Evolutionary conservation across 495 filamentous ascomycete genomes (phyloP).

Genomic region (Hypoxylon subgilvum): DNA sequence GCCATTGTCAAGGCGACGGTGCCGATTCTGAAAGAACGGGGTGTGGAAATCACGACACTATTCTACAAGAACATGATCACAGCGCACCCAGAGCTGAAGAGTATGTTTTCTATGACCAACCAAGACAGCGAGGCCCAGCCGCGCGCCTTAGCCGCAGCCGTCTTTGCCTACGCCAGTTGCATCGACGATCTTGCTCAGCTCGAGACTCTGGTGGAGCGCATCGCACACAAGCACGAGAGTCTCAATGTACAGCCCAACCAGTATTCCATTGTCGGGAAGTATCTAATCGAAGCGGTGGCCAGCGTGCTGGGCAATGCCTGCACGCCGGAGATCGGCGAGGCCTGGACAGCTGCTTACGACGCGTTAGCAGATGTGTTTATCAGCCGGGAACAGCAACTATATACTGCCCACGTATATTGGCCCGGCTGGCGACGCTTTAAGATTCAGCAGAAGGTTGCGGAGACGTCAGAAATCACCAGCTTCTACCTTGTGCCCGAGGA

Average conservation of each 20-base stretch:
- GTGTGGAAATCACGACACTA: conserved; percentile 65
- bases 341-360: conserved; percentile 75
- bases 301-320: conserved; percentile 70
- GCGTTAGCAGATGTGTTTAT: conserved; percentile 75
- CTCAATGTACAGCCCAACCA: conserved; percentile 71
- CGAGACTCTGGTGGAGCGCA: conserved; percentile 67
- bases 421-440: conserved; percentile 70
- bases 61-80: conserved; percentile 74
- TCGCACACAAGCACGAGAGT: conserved; percentile 77
- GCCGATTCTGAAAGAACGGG: conserved; percentile 69
- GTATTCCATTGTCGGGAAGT: conserved; percentile 71
- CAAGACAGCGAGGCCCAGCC: conserved; percentile 70
- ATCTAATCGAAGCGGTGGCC: conserved; percentile 71
- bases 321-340: conserved; percentile 68
- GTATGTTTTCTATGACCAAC: conserved; percentile 71
- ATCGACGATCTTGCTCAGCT: conserved; percentile 73
- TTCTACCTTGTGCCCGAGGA: conserved; percentile 75
- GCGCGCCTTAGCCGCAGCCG: conserved; percentile 66
- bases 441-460: conserved; percentile 65
- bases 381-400: conserved; percentile 64
- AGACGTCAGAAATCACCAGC: conserved; percentile 69
- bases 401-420: conserved; percentile 63
- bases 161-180: conserved; percentile 73
- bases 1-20: conserved; percentile 65
- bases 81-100: conserved; percentile 65